Percentiles rank a stretch among this genome's conserved stretches.
Conservation (phyloP, 331 rosid genomes). For the Quercus phellos region DNA sequence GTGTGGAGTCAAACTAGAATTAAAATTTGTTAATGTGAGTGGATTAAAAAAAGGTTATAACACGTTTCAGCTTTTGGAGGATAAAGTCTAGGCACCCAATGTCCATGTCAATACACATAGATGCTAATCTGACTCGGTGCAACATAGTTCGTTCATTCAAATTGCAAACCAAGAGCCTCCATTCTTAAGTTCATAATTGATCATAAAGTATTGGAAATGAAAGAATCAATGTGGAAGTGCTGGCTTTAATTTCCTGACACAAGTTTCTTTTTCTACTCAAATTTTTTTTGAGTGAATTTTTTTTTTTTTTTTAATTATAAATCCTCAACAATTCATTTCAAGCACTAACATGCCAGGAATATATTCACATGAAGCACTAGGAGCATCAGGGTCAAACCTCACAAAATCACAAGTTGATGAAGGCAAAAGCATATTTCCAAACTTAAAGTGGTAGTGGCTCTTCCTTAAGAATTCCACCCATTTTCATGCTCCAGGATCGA, state of each 20-base stretch:
- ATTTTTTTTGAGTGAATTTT: neutral
- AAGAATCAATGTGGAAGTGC: neutral
- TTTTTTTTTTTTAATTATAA: neutral
- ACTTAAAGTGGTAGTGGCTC: slow-evolving; percentile 49
- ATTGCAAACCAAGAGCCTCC: neutral
- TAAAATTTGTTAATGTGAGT: neutral
- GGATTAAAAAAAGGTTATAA: slow-evolving; percentile 1
- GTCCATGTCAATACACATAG: slow-evolving; percentile 6
- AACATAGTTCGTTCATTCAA: slow-evolving; percentile 5
- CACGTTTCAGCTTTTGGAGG: neutral
- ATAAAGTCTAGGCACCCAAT: neutral
- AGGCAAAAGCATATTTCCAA: slow-evolving; percentile 20
- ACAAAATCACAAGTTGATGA: slow-evolving; percentile 22
- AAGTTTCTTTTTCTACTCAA: neutral
- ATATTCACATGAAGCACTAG: slow-evolving; percentile 19
- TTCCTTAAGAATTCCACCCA: slow-evolving; percentile 82
- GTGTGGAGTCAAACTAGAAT: neutral
- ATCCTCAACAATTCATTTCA: slow-evolving; percentile 3
- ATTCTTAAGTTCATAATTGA: neutral
- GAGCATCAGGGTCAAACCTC: slow-evolving; percentile 42
- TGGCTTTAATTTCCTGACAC: neutral
- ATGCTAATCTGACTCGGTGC: neutral
- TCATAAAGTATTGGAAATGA: neutral
- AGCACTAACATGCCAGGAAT: slow-evolving; percentile 12
- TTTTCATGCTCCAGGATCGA: slow-evolving; percentile 84